Conservation (phyloP, 768 basidiomycete genomes). For the Leucocoprinus leucothites region DNA sequence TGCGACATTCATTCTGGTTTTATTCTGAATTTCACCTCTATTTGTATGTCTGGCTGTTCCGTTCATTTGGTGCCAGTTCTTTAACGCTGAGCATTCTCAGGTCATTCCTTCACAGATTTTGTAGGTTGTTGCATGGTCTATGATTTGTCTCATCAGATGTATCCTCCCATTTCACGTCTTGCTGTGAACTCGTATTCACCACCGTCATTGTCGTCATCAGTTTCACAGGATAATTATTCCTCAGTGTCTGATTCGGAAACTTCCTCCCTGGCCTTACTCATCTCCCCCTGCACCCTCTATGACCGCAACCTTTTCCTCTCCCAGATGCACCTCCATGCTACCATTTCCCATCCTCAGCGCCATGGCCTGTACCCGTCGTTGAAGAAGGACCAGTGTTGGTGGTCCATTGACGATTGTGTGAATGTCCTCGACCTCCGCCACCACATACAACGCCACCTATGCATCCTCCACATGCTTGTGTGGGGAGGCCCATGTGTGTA, state of each 20-base stretch:
- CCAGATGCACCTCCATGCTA: slow-evolving; percentile 61
- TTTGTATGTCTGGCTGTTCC: slow-evolving; percentile 26
- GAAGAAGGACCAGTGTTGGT: slow-evolving; percentile 36
- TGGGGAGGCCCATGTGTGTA: slow-evolving; percentile 22
- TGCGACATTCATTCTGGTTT: slow-evolving; percentile 34
- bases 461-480: slow-evolving; percentile 8
- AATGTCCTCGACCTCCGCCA: too few relatives aligned
- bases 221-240: too few relatives aligned
- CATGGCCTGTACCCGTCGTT: slow-evolving; percentile 30
- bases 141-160: slow-evolving; percentile 25
- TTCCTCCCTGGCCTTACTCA: too few relatives aligned
- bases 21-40: slow-evolving; percentile 35
- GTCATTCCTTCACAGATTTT: slow-evolving; percentile 33
- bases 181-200: too few relatives aligned
- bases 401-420: too few relatives aligned
- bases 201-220: too few relatives aligned
- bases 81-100: slow-evolving; percentile 17
- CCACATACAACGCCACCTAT: too few relatives aligned
- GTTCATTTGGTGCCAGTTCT: background rate
- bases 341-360: slow-evolving; percentile 52
- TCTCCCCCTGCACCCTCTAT: too few relatives aligned
- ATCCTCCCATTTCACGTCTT: slow-evolving; percentile 30
- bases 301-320: slow-evolving; percentile 39
- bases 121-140: too few relatives aligned
- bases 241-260: too few relatives aligned